Conservation (phyloP, 495 filamentous ascomycete genomes). For the Neurospora sp. region DNA sequence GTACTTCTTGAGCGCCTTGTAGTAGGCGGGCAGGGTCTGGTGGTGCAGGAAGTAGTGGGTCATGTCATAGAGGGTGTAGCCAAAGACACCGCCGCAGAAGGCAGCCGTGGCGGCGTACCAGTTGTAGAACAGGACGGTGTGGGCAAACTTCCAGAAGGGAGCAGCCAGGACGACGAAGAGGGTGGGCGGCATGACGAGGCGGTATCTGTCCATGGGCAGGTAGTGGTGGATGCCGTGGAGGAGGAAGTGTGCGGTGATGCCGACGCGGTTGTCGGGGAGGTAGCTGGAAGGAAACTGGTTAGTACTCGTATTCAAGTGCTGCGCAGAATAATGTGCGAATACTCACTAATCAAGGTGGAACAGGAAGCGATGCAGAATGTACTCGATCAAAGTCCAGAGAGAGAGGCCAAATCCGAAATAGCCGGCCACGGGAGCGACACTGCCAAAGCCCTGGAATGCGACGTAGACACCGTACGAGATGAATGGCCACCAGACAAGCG, state of each 20-base stretch:
- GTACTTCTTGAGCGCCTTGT: slow-evolving; percentile 86
- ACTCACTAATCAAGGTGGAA: slow-evolving; percentile 90
- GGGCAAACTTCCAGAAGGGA: slow-evolving; percentile 91
- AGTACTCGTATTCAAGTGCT: slow-evolving; percentile 6
- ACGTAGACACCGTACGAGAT: slow-evolving; percentile 65
- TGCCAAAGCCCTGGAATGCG: slow-evolving; percentile 46
- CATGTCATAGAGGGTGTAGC: slow-evolving; percentile 92
- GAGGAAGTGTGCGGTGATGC: slow-evolving; percentile 80
- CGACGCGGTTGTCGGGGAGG: slow-evolving; percentile 87
- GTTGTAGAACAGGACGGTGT: slow-evolving; percentile 71
- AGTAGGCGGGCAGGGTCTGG: slow-evolving; percentile 79
- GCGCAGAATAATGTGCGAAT: background rate
- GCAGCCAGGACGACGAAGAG: slow-evolving; percentile 75
- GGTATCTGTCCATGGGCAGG: slow-evolving; percentile 93
- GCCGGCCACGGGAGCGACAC: slow-evolving; percentile 27
- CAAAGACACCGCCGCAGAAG: slow-evolving; percentile 87
- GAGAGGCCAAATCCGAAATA: slow-evolving; percentile 58
- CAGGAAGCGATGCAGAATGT: slow-evolving; percentile 78
- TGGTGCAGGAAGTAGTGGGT: slow-evolving; percentile 99
- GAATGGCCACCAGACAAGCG: slow-evolving; percentile 73
- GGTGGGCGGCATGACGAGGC: slow-evolving; percentile 93
- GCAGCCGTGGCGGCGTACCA: slow-evolving; percentile 69
- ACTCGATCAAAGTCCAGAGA: slow-evolving; percentile 88
- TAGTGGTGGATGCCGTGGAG: slow-evolving; percentile 98
- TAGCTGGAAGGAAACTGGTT: slow-evolving; percentile 38